Percentiles rank a stretch among this genome's conserved stretches.
These are phyloP conservation scores for Thielaviopsis populi DNA, from an alignment of 2,329 filamentous ascomycete species.

Conservation along the genomic window DNA sequence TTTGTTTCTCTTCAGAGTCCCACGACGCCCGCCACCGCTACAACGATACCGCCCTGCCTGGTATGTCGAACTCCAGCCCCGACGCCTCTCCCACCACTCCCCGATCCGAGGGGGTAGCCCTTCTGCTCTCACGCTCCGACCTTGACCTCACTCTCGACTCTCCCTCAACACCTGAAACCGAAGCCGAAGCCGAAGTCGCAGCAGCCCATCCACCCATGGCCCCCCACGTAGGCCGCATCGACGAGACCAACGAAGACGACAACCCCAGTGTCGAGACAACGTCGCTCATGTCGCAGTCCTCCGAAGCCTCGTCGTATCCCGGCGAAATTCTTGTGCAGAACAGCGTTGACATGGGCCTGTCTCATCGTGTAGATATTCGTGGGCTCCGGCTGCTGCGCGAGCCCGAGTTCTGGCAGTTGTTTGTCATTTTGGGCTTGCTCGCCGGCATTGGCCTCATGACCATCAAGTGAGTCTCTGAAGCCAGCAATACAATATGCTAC, in stretches of 20 bases:
- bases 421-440: conserved; percentile 73
- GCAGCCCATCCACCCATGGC: conserved; percentile 10
- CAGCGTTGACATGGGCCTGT: conserved; percentile 56
- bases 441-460: conserved; percentile 95
- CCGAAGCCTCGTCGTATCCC: conserved; percentile 37
- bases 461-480: conserved; percentile 62
- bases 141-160: not conserved
- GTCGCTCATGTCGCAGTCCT: conserved; percentile 52
- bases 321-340: conserved; percentile 39
- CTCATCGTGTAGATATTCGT: conserved; percentile 79
- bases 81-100: conserved; percentile 1
- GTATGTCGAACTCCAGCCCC: conserved; percentile 37
- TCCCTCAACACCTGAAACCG: conserved; percentile 18
- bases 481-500: too few relatives aligned
- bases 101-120: not conserved
- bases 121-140: not conserved
- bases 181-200: conserved; percentile 19
- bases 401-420: conserved; percentile 82
- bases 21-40: conserved; percentile 16
- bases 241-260: conserved; percentile 15
- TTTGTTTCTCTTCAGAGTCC: conserved; percentile 5
- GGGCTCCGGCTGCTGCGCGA: conserved; percentile 58
- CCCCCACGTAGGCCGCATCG: conserved; percentile 3
- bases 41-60: conserved; percentile 27
- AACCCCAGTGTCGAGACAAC: conserved; percentile 51